Base-by-base conservation (phyloP, 495 filamentous ascomycete genomes). In the Rhypophila decipiens region DNA sequence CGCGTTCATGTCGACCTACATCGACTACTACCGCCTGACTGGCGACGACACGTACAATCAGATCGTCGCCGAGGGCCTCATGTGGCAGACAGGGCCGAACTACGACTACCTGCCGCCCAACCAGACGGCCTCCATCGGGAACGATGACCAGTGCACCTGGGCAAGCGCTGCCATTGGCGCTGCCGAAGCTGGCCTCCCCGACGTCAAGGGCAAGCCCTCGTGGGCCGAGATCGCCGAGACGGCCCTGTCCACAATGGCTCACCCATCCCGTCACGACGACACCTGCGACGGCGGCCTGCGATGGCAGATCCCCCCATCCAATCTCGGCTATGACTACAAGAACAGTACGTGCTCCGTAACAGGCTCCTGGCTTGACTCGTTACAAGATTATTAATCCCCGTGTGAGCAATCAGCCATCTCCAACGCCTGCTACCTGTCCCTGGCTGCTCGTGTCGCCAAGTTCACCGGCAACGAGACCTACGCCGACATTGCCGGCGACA, bases 101-200 rank as follows among this genome's bases (percentile, higher is more conserved):
- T 71, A 83, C 47, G 58, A 63, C 38, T 88, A 78, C 59, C 79
- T 84, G 64, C 78, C 82, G 24, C 67, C 69, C 3, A 90, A 90
- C 59, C 83, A 86, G 50, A 86, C 81, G 22, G 78, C 79, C 44
- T 81, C 83, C 0, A 73, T 85, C 36, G 86, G 87, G 24, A 90
- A 90, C 57, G 86, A 90, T 55, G 87, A 90, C 50, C 86, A 90
- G 62, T 83, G 83, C 1, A 89, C 90, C 58, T 94, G 88, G 88
- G 86, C 72, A 17, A 71, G 38, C 10, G 9, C 39, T 11, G 44
- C 23, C 31, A 36, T 41, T 48, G 18, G 15, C 1, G 40, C 40
- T 7, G 40, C 40, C 18, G 40, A 42, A n/a, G 17, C 27, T 15
- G 40, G 75, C 43, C 90, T 83, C 53, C 85, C 85, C 12, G 66